Percentiles rank a stretch among this genome's conserved stretches.
These are phyloP conservation scores for Trichoderma koningiopsis DNA, from an alignment of 2,329 filamentous ascomycete genomes.

Conservation along the genomic window DNA sequence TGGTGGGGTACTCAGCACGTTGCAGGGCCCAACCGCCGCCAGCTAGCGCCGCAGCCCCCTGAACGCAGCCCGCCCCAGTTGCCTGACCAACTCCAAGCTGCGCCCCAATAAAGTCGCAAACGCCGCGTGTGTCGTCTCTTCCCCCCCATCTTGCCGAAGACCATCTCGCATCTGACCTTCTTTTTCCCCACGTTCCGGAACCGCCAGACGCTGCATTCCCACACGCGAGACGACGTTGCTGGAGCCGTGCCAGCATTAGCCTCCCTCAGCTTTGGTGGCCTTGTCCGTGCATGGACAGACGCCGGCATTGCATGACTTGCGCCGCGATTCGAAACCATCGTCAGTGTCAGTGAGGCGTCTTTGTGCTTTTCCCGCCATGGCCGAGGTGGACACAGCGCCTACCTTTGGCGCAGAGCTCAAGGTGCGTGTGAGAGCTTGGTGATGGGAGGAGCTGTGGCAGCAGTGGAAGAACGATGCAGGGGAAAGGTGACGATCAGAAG, in stretches of 20 bases:
- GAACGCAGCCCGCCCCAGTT: constrained; percentile 7
- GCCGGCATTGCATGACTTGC: constrained; percentile 28
- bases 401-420: constrained; percentile 94
- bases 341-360: background rate
- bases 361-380: constrained; percentile 56
- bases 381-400: constrained; percentile 78
- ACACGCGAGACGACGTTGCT: constrained; percentile 6
- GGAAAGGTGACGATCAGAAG: background rate
- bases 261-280: background rate
- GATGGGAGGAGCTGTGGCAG: background rate
- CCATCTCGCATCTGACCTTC: background rate
- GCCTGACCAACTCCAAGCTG: constrained; percentile 24
- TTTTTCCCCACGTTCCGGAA: constrained; percentile 17
- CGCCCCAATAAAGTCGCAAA: constrained; percentile 23
- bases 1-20: constrained; percentile 15
- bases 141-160: background rate
- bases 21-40: constrained; percentile 13
- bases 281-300: constrained; percentile 16
- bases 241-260: background rate
- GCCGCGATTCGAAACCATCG: background rate
- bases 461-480: background rate
- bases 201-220: background rate
- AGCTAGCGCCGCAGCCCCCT: constrained; percentile 12
- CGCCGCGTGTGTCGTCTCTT: constrained; percentile 22
- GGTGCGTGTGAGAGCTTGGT: constrained; percentile 55